Conservation (phyloP, 441 rosid species). For the Gossypium davidsonii region DNA sequence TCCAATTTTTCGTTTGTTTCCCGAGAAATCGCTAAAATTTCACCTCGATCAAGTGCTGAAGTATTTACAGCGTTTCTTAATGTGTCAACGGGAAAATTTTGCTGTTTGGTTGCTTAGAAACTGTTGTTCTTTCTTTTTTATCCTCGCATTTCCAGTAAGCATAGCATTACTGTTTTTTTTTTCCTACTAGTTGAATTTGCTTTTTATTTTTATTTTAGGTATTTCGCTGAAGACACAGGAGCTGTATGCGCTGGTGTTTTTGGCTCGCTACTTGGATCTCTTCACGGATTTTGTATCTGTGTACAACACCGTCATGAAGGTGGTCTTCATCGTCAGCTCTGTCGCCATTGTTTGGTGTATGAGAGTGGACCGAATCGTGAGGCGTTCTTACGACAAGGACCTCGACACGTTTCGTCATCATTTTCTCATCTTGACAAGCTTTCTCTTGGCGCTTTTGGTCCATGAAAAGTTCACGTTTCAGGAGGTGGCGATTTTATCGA, state of each 20-base stretch:
- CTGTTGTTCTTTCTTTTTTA: background rate
- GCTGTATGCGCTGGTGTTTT: constrained; percentile 72
- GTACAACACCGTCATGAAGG: constrained; percentile 78
- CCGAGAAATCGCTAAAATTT: background rate
- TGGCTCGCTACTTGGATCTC: constrained; percentile 81
- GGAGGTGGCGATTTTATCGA: constrained; percentile 42
- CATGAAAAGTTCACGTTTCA: constrained; percentile 64
- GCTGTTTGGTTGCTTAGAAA: background rate
- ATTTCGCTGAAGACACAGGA: constrained; percentile 91
- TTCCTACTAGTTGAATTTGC: background rate
- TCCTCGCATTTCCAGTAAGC: background rate
- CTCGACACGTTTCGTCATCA: constrained; percentile 84
- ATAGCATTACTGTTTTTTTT: background rate
- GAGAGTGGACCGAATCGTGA: constrained; percentile 58
- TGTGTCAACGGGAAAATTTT: background rate
- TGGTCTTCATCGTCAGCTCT: constrained; percentile 78
- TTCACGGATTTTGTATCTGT: constrained; percentile 67
- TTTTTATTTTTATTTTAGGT: constrained; percentile 35
- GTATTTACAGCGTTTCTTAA: background rate
- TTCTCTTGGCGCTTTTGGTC: constrained; percentile 52
- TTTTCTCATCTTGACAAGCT: constrained; percentile 45
- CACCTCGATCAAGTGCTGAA: background rate
- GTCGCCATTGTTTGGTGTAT: constrained; percentile 78
- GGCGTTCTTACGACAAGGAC: constrained; percentile 64
- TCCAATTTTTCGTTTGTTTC: constrained; percentile 5